These are phyloP conservation scores for Ophioceras dolichostomum DNA, from an alignment of 2,329 filamentous ascomycete genomes.

Conservation along the genomic window DNA sequence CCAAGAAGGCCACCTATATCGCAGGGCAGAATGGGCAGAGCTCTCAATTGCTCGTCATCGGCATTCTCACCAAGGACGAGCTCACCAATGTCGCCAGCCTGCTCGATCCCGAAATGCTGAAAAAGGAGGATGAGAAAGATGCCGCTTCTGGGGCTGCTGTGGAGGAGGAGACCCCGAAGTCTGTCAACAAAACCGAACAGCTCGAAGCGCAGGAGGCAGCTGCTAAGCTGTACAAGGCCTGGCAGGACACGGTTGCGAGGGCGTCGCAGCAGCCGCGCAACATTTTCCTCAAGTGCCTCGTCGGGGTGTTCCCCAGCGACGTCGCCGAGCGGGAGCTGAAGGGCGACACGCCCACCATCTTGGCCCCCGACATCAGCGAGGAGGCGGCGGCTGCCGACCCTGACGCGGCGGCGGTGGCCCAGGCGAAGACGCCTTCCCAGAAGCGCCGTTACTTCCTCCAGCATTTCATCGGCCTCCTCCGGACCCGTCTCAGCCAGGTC, in stretches of 20 bases:
- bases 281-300: neutral
- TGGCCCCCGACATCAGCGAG: neutral
- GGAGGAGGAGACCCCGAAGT: too few species aligned
- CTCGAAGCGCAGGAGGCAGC: too few species aligned
- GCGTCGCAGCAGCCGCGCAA: neutral
- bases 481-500: neutral
- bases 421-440: neutral
- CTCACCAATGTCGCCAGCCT: neutral
- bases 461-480: neutral
- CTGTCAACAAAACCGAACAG: neutral
- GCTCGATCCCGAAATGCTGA: neutral
- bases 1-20: neutral
- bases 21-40: neutral
- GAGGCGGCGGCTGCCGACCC: neutral
- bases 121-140: too few species aligned
- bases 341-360: neutral
- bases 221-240: neutral
- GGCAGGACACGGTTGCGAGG: neutral
- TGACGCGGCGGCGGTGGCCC: neutral
- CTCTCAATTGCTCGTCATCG: neutral
- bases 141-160: too few species aligned
- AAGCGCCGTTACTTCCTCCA: neutral
- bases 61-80: neutral
- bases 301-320: neutral
- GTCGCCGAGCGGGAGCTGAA: neutral